phyloP scores from a whole-genome alignment of 2,329 filamentous ascomycete species.

The Aspergillus ruber region DNA sequence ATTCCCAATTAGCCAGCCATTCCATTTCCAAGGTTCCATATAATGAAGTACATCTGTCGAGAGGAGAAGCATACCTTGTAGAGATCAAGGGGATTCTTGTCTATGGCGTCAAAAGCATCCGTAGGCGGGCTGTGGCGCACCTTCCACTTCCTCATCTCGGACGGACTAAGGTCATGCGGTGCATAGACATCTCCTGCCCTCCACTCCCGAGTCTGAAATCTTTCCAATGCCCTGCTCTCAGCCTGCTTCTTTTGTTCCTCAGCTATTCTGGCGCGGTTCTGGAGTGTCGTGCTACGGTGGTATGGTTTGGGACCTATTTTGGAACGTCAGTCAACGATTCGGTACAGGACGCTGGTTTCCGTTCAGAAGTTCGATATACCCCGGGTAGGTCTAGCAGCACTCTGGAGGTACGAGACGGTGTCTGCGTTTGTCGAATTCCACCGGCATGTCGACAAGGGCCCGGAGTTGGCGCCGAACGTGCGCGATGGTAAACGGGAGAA shows the following conservation, averaged over 20 bases:
- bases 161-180: slow-evolving; percentile 73
- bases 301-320: slow-evolving; percentile 14
- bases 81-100: slow-evolving; percentile 71
- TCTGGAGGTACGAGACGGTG: slow-evolving; percentile 18
- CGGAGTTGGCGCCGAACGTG: slow-evolving; percentile 15
- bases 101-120: slow-evolving; percentile 75
- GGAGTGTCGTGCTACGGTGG: slow-evolving; percentile 18
- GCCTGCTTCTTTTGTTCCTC: slow-evolving; percentile 31
- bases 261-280: slow-evolving; percentile 27
- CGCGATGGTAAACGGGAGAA: slow-evolving; percentile 23
- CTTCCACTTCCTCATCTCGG: slow-evolving; percentile 78
- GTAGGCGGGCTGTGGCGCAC: slow-evolving; percentile 46
- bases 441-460: slow-evolving; percentile 19
- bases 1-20: slow-evolving; percentile 1
- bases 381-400: slow-evolving; percentile 5
- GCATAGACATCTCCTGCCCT: slow-evolving; percentile 77
- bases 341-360: background rate
- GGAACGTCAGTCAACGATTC: slow-evolving; percentile 2
- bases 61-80: slow-evolving; percentile 63
- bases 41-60: background rate
- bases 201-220: slow-evolving; percentile 59
- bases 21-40: background rate
- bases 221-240: slow-evolving; percentile 35
- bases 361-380: background rate
- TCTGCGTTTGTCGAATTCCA: slow-evolving; percentile 30